These are phyloP conservation scores for Neophaeococcomyces aloes DNA, from an alignment of 2,329 filamentous ascomycete genomes.

Conservation along the genomic window DNA sequence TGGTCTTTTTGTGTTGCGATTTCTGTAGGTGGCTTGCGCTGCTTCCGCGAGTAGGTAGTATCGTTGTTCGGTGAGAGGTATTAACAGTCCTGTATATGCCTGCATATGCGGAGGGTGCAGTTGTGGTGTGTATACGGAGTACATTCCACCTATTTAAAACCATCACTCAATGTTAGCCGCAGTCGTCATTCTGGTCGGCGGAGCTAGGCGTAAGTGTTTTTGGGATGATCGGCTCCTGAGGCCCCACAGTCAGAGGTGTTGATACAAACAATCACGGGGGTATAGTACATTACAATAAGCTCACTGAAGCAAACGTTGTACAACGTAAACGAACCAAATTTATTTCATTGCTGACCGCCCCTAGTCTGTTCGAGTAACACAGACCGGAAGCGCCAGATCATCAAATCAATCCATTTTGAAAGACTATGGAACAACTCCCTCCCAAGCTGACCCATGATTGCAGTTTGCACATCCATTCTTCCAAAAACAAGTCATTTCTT, in stretches of 20 bases:
- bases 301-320: background rate
- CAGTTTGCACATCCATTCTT: conserved; percentile 4
- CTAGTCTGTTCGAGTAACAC: background rate
- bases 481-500: conserved; percentile 2
- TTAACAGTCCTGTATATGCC: too few relatives aligned
- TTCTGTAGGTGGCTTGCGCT: too few relatives aligned
- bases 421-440: conserved; percentile 11
- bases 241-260: background rate
- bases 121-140: too few relatives aligned
- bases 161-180: too few relatives aligned
- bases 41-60: too few relatives aligned
- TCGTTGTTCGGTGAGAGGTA: too few relatives aligned
- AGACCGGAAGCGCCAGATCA: background rate
- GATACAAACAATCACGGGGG: background rate
- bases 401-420: conserved; percentile 7
- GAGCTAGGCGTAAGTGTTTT: background rate
- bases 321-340: background rate
- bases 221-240: background rate
- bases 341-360: conserved; percentile 3
- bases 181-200: background rate
- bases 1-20: too few relatives aligned
- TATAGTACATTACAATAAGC: background rate
- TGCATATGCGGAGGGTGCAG: too few relatives aligned
- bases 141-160: too few relatives aligned
- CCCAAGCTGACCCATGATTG: conserved; percentile 8